Conservation (phyloP, 495 filamentous ascomycete species). For the Podospora pseudoanserina region DNA sequence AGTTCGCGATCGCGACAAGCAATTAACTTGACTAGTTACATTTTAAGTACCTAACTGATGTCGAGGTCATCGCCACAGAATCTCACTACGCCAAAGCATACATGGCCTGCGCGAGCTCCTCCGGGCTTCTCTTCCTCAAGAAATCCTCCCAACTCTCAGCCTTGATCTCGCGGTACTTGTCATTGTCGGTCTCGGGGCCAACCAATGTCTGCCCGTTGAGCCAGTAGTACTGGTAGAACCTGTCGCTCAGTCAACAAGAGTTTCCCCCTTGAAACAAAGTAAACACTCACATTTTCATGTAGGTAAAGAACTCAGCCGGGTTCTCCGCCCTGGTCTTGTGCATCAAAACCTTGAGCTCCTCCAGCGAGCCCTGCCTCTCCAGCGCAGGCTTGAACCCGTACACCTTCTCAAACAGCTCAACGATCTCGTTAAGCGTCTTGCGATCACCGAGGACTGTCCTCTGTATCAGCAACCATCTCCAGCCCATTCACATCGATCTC, state of each 20-base stretch:
- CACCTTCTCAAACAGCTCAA: slow-evolving; percentile 25
- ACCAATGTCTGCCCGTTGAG: slow-evolving; percentile 24
- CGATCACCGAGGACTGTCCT: slow-evolving; percentile 34
- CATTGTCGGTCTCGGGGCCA: slow-evolving; percentile 27
- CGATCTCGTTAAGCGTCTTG: slow-evolving; percentile 28
- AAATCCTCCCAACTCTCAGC: slow-evolving; percentile 29
- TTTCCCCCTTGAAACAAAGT: background rate
- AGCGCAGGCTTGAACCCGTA: slow-evolving; percentile 34
- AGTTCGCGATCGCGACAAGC: too few relatives aligned
- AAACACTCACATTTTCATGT: slow-evolving; percentile 6
- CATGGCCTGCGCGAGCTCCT: background rate
- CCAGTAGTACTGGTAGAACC: slow-evolving; percentile 29
- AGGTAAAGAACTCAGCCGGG: slow-evolving; percentile 25
- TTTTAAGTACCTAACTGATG: too few relatives aligned
- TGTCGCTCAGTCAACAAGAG: slow-evolving; percentile 6
- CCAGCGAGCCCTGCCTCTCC: slow-evolving; percentile 31
- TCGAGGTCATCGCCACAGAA: too few relatives aligned
- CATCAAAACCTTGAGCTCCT: slow-evolving; percentile 37
- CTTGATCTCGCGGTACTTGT: slow-evolving; percentile 34
- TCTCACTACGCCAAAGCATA: too few relatives aligned
- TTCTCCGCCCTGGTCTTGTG: slow-evolving; percentile 22
- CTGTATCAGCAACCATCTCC: too few relatives aligned
- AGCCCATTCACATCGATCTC: background rate
- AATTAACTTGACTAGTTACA: too few relatives aligned
- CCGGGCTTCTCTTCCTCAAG: slow-evolving; percentile 6